Percentiles rank a stretch among this genome's conserved stretches.
Conservation (phyloP, 108 stramenopile genomes). For the Cylindrotheca fusiformis region DNA sequence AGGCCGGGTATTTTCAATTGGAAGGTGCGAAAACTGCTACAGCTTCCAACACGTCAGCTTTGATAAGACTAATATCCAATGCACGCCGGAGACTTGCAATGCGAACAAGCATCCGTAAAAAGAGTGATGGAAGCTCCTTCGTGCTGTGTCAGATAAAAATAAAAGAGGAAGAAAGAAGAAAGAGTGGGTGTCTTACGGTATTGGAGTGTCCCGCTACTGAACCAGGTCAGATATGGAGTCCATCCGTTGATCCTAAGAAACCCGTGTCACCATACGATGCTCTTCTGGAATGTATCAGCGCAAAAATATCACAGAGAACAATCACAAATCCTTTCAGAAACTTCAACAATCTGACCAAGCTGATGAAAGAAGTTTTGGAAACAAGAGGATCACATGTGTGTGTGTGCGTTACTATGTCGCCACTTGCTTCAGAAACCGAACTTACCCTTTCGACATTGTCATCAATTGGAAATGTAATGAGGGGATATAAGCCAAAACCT, state of each 20-base stretch:
- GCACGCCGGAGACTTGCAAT: constrained; percentile 8
- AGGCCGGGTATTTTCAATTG: constrained; percentile 12
- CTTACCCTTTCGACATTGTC: constrained; percentile 48
- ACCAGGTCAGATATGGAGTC: not conserved
- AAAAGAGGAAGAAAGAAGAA: not conserved
- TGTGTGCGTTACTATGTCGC: constrained; percentile 55
- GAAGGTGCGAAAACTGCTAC: not conserved
- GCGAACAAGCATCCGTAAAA: constrained; percentile 1
- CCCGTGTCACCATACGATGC: constrained; percentile 1
- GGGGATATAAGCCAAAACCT: not conserved
- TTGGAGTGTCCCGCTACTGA: constrained; percentile 22
- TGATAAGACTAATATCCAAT: constrained; percentile 12
- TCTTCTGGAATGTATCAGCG: constrained; percentile 13
- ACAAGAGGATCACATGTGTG: constrained; percentile 14
- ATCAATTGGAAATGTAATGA: not conserved
- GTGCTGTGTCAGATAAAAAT: constrained; percentile 23
- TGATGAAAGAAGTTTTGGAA: constrained; percentile 38
- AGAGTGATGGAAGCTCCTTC: constrained; percentile 5
- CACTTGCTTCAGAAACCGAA: constrained; percentile 47
- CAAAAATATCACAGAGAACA: not conserved
- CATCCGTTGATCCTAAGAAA: not conserved
- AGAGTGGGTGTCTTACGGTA: constrained; percentile 12
- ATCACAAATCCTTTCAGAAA: constrained; percentile 1
- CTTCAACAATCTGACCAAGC: constrained; percentile 7
- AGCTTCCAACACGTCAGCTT: not conserved